phyloP scores from a whole-genome alignment of 2,329 filamentous ascomycete genomes.

The Amauroascus verrucosus region DNA sequence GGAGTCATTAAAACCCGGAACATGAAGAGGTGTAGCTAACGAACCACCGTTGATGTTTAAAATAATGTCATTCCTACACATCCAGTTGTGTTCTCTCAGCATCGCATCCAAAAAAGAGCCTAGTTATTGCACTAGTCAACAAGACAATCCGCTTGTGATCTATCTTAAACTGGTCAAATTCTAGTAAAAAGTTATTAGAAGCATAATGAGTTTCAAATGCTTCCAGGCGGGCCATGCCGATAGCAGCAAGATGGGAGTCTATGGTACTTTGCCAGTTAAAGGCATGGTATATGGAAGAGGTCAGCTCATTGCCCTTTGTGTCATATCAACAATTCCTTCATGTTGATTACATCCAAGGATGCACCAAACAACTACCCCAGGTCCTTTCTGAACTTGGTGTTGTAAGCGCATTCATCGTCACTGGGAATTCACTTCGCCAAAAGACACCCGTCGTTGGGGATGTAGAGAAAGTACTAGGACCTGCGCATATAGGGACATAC shows the following conservation, averaged over 20 bases:
- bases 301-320: neutral
- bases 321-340: neutral
- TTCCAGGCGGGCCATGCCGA: constrained; percentile 10
- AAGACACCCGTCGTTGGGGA: constrained; percentile 16
- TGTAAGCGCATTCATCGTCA: constrained; percentile 16
- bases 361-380: constrained; percentile 9
- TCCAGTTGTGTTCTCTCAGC: no score
- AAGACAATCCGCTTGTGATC: no score
- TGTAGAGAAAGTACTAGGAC: constrained; percentile 9
- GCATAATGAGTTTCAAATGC: neutral
- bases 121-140: no score
- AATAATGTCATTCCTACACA: no score
- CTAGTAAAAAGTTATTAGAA: neutral
- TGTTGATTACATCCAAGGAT: constrained; percentile 6
- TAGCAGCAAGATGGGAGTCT: constrained; percentile 11
- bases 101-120: no score
- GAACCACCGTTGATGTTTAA: no score
- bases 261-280: constrained; percentile 13
- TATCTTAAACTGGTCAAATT: neutral
- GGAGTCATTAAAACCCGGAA: neutral
- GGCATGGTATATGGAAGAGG: constrained; percentile 17
- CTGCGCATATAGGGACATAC: constrained; percentile 13
- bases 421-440: constrained; percentile 13
- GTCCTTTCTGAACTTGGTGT: constrained; percentile 12
- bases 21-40: neutral